phyloP scores from a whole-genome alignment of 345 rosid genomes.

The Populus deltoides region DNA sequence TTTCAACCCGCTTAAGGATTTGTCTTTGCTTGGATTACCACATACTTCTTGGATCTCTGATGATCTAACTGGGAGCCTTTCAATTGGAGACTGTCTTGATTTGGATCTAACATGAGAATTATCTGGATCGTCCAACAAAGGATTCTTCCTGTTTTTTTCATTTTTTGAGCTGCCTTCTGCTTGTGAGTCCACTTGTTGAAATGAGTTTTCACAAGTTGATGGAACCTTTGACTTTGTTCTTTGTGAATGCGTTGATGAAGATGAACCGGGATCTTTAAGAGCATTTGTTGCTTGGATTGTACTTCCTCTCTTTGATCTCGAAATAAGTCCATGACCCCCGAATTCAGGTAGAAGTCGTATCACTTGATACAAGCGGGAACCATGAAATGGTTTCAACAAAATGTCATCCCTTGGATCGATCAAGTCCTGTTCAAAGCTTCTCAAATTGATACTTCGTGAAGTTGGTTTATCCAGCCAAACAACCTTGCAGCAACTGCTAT shows the following conservation, averaged over 20 bases:
- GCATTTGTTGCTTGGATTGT: not conserved
- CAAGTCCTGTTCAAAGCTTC: conserved; percentile 7
- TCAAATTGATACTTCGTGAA: conserved; percentile 18
- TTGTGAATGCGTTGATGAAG: conserved; percentile 13
- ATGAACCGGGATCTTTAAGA: not conserved
- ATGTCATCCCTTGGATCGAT: conserved; percentile 39
- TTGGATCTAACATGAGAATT: not conserved
- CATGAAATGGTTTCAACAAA: conserved; percentile 61
- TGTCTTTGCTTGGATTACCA: not conserved
- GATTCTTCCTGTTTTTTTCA: conserved; percentile 5
- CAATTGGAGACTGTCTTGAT: not conserved
- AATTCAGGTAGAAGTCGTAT: conserved; percentile 63
- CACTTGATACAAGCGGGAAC: conserved; percentile 49
- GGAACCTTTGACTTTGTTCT: not conserved
- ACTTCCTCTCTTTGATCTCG: conserved; percentile 20
- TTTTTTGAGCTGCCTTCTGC: conserved; percentile 25
- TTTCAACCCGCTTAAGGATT: conserved; percentile 18
- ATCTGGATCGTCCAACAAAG: not conserved
- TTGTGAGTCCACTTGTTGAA: conserved; percentile 17
- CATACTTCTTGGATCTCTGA: conserved; percentile 18
- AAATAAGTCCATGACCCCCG: conserved; percentile 31
- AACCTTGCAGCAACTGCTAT: conserved; percentile 37
- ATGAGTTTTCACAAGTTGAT: not conserved
- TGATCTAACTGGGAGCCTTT: not conserved
- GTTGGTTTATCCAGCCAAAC: conserved; percentile 64